These are phyloP conservation scores for Geranium brycei DNA, from an alignment of 345 rosid genomes.

Conservation along the genomic window DNA sequence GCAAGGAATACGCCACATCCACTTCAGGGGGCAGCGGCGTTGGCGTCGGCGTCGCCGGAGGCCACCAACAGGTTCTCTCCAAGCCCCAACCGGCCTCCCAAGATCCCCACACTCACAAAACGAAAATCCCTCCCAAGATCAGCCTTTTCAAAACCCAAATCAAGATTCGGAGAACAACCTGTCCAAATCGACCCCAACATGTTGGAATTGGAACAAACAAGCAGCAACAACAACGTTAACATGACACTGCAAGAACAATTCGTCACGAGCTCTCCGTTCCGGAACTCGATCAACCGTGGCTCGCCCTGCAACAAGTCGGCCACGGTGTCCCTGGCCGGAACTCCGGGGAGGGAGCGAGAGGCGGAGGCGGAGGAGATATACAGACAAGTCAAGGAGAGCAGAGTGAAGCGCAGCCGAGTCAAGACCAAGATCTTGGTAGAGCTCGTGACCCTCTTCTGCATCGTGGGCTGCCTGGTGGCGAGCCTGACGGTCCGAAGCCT, in stretches of 20 bases:
- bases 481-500: conserved; percentile 25
- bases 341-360: too few relatives aligned
- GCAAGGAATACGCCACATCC: too few relatives aligned
- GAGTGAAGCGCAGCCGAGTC: conserved; percentile 12
- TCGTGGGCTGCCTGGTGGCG: conserved; percentile 22
- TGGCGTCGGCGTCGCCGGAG: too few relatives aligned
- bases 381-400: conserved; percentile 24
- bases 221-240: not conserved
- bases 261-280: too few relatives aligned
- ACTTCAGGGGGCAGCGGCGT: too few relatives aligned
- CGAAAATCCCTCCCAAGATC: conserved; percentile 1
- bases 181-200: not conserved
- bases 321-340: too few relatives aligned
- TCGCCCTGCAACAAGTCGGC: too few relatives aligned
- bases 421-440: conserved; percentile 27
- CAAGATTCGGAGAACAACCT: conserved; percentile 4
- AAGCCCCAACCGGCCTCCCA: not conserved
- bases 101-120: not conserved
- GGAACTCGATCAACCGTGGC: too few relatives aligned
- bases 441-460: conserved; percentile 14
- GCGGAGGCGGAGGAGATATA: too few relatives aligned
- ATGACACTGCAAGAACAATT: conserved; percentile 13
- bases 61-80: too few relatives aligned
- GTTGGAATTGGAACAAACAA: not conserved
- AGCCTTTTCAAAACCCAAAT: conserved; percentile 6